Evolutionary conservation across 768 basidiomycete species (phyloP).

Genomic region (Naganishia vishniacii): DNA sequence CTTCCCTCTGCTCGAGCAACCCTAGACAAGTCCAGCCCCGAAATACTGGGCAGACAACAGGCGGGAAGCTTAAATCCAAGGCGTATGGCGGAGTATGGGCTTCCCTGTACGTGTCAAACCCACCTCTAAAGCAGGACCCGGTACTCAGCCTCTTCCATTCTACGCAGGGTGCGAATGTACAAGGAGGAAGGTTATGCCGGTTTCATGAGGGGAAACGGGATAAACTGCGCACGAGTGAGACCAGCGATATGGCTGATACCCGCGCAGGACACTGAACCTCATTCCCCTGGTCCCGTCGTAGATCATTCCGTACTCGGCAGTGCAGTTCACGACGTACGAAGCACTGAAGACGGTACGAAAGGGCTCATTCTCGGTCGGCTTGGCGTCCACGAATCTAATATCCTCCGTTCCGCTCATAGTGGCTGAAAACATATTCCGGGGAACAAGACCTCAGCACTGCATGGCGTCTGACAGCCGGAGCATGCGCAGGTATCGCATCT

Average conservation of each 20-base stretch:
- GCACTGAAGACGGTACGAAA: slow-evolving; percentile 70
- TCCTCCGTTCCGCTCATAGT: background rate
- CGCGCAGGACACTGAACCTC: slow-evolving; percentile 50
- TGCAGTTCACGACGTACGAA: slow-evolving; percentile 65
- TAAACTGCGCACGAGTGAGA: slow-evolving; percentile 50
- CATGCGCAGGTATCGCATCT: slow-evolving; percentile 86
- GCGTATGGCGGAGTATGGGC: slow-evolving; percentile 33
- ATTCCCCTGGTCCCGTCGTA: slow-evolving; percentile 46
- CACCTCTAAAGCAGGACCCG: no score
- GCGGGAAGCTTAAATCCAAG: slow-evolving; percentile 25
- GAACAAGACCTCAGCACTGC: slow-evolving; percentile 78
- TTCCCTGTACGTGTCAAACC: slow-evolving; percentile 6
- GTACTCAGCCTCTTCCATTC: no score
- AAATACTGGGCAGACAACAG: slow-evolving; percentile 25
- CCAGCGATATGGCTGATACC: slow-evolving; percentile 37
- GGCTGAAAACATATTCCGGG: slow-evolving; percentile 64
- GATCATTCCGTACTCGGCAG: slow-evolving; percentile 75
- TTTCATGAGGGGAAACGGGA: slow-evolving; percentile 87
- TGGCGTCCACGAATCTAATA: background rate
- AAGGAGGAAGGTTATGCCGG: slow-evolving; percentile 85
- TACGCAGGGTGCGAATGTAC: slow-evolving; percentile 82
- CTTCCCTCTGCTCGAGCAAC: slow-evolving; percentile 14
- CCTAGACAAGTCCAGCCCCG: slow-evolving; percentile 84
- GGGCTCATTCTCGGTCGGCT: background rate
- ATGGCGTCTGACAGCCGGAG: slow-evolving; percentile 75